Evolutionary conservation across 2,329 filamentous ascomycete species (phyloP).

Genomic region (Trichoderma sp.): DNA sequence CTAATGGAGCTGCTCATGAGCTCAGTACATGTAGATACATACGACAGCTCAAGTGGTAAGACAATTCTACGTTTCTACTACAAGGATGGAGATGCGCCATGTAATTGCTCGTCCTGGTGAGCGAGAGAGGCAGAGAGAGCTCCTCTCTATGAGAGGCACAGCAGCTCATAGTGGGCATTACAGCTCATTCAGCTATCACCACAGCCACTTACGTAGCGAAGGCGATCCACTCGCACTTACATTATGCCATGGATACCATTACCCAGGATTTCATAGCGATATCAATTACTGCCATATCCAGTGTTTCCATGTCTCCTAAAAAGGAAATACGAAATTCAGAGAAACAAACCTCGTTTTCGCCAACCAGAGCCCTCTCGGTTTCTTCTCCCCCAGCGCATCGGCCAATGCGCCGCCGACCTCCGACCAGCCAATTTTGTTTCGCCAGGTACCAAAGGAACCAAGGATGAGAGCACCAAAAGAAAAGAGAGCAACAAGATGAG

Average conservation of each 20-base stretch:
- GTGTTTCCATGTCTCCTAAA: background rate
- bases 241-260: too few relatives aligned
- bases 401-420: background rate
- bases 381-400: background rate
- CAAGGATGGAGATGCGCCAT: background rate
- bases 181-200: background rate
- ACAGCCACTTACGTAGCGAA: slow-evolving; percentile 7
- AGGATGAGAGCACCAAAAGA: background rate
- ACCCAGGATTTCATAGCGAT: too few relatives aligned
- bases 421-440: background rate
- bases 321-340: background rate
- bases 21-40: too few relatives aligned
- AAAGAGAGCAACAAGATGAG: background rate
- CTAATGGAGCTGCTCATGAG: background rate
- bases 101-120: background rate
- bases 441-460: background rate
- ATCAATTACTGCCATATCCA: background rate
- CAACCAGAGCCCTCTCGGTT: background rate
- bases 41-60: background rate
- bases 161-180: background rate
- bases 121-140: background rate
- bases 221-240: background rate
- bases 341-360: background rate
- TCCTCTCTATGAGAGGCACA: background rate
- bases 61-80: background rate